Percentiles rank a stretch among this genome's conserved stretches.
Conservation (phyloP, 2,329 filamentous ascomycete genomes). For the Scedosporium boydii region DNA sequence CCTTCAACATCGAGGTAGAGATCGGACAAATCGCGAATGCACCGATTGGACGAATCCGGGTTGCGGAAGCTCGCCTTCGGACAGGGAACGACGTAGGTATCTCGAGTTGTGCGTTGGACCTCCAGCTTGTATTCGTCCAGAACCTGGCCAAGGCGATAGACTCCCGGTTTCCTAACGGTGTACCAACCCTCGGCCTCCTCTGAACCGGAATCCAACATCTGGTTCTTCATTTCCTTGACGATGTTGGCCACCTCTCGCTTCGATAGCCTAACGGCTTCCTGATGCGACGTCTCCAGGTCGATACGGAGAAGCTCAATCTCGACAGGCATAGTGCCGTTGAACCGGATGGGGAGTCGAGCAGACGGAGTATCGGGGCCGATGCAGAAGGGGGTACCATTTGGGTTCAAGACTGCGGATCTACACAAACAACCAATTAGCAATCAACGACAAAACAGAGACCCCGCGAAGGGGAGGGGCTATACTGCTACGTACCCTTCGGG, state of each 20-base stretch:
- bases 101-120: conserved; percentile 65
- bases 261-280: conserved; percentile 70
- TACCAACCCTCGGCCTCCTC: conserved; percentile 61
- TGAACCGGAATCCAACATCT: conserved; percentile 52
- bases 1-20: conserved; percentile 75
- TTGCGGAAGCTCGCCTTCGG: conserved; percentile 67
- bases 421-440: conserved; percentile 1
- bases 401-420: conserved; percentile 79
- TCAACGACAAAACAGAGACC: not conserved
- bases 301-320: conserved; percentile 81
- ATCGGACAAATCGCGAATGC: conserved; percentile 80
- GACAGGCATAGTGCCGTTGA: conserved; percentile 87
- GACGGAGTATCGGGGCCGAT: conserved; percentile 54
- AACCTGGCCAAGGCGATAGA: conserved; percentile 78
- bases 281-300: conserved; percentile 70
- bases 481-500: conserved; percentile 63
- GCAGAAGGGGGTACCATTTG: conserved; percentile 71
- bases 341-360: conserved; percentile 69
- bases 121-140: conserved; percentile 91
- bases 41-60: conserved; percentile 56
- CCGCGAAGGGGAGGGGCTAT: not conserved
- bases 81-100: conserved; percentile 78
- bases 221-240: conserved; percentile 56
- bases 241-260: conserved; percentile 66
- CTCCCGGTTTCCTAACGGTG: conserved; percentile 72